Evolutionary conservation across 2,329 filamentous ascomycete genomes (phyloP).

Genomic region (Gaeumannomyces sp.): DNA sequence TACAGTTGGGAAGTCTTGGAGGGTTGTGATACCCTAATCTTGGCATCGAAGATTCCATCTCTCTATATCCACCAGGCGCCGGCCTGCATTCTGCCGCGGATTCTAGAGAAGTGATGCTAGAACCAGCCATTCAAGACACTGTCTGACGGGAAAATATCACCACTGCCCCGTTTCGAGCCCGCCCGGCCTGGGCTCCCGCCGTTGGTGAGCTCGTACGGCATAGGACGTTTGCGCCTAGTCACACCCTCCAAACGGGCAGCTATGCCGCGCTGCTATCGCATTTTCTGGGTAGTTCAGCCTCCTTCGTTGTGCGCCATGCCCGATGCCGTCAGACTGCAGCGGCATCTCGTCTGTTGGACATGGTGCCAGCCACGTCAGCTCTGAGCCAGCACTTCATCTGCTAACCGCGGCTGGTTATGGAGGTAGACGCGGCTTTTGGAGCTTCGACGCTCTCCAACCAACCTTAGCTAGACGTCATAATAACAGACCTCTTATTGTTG

Average conservation of each 20-base stretch:
- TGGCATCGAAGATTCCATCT: too few species aligned
- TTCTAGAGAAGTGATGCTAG: too few species aligned
- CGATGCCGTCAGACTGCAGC: constrained; percentile 2
- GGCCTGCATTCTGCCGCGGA: too few species aligned
- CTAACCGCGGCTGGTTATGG: neutral
- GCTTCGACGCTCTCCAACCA: neutral
- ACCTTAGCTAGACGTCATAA: neutral
- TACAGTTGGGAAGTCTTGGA: too few species aligned
- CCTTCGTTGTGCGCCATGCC: neutral
- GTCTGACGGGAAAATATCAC: neutral
- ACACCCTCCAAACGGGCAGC: neutral
- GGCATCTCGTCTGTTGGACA: neutral
- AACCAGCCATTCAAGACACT: neutral
- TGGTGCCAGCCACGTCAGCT: neutral
- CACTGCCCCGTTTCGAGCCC: neutral
- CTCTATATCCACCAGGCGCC: too few species aligned
- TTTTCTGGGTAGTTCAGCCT: neutral
- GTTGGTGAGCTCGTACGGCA: neutral
- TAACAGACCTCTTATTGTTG: neutral
- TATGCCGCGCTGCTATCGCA: neutral
- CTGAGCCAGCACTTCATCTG: neutral
- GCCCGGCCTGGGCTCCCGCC: neutral
- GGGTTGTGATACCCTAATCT: too few species aligned
- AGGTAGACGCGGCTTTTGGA: neutral
- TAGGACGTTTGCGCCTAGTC: neutral